Evolutionary conservation across 345 rosid genomes (phyloP), one percentile per base, ranked within the genome.

Genomic region (Combretum micranthum): DNA sequence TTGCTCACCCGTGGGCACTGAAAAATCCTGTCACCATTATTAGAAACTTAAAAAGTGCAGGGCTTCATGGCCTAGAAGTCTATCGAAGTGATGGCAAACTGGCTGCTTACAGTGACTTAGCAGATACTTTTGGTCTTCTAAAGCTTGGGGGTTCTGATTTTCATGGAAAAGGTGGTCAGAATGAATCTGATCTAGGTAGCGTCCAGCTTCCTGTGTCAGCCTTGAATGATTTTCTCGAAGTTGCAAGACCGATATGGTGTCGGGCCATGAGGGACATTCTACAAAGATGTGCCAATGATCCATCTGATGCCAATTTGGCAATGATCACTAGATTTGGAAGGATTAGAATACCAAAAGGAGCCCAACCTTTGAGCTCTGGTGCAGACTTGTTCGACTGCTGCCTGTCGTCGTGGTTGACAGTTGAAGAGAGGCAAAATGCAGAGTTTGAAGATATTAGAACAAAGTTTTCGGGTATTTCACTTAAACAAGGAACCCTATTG

Each of bases 1-100:
- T 93, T 23, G 99, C 97, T 71, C 99, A 93, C 80, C 99, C 99
- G 14, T 93, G 99, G 99, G 87, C 88, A 23, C 69, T 93, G 72
- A 87, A 87, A 69, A 70, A 93, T 63, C 92, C 94, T 26, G 79
- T 70, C 54, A 61, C 80, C 17, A 63, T 93, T 26, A 77, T 85
- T 61, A 68, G 76, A 71, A 74, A 69, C 62, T 67, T 93, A 75
- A 83, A 80, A 73, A 91, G 83, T 39, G 90, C 80, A 1, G 97
- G 99, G 43, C 97, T 93, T 66, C 87, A 85, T 63, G 99, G 97
- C 25, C 44, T 93, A 44, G 99, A 93, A 80, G 97, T 80, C 55
- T 87, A 77, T 61, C 83, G 96, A 75, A 83, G 91, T 39, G 94
- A 89, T 45, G 97, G 99, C 43, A 85, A 73, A 79, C 72, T 76